Evolutionary conservation across 2,329 filamentous ascomycete genomes (phyloP), one percentile per base, ranked within the genome.

Genomic region (Coniochaeta sp.): DNA sequence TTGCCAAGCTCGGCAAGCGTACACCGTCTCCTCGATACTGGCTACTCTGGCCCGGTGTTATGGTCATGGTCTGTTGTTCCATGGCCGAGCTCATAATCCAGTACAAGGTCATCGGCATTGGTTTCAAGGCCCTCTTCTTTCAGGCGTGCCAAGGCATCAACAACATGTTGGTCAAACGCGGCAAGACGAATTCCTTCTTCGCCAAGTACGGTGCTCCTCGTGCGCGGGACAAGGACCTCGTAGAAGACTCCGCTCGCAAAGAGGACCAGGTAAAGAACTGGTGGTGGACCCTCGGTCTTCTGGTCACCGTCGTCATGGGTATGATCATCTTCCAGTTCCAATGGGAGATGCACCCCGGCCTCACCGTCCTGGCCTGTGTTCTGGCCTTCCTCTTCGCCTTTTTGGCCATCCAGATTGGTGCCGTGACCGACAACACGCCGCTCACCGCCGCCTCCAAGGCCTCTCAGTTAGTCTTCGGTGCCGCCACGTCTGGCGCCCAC

Each of bases 371-470:
- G 12, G 81, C 82, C 38, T 74, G 81, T 62, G 67, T 86, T 62
- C 74, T 87, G 43, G 80, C 81, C 60, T 83, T 86, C 74, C 74
- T 86, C 67, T 86, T 86, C 72, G 81, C 81, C 52, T 83, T 86
- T 74, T 73, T 87, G 26, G 82, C 81, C 55, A 83, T 86, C 63
- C 83, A 86, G 68, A 84, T 82, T 68, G 79, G 80, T 33, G 84
- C 79, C 61, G 79, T 81, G n/a, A 84, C 79, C 17, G 83, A 87
- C 65, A 81, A 81, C 65, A 85, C 86, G 0, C 87, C 87, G 0
- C 75, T 89, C 2, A 89, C 86, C 3, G 85, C 87, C 3, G 84
- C 84, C 0, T 81, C 85, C 64, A 89, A 89, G 73, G 86, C 86
- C 5, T 87, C 85, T 1, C 87, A 89, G 74, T 82, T 89, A 60